phyloP scores from a whole-genome alignment of 2,329 filamentous ascomycete species.

The Cytospora paraplurivora region DNA sequence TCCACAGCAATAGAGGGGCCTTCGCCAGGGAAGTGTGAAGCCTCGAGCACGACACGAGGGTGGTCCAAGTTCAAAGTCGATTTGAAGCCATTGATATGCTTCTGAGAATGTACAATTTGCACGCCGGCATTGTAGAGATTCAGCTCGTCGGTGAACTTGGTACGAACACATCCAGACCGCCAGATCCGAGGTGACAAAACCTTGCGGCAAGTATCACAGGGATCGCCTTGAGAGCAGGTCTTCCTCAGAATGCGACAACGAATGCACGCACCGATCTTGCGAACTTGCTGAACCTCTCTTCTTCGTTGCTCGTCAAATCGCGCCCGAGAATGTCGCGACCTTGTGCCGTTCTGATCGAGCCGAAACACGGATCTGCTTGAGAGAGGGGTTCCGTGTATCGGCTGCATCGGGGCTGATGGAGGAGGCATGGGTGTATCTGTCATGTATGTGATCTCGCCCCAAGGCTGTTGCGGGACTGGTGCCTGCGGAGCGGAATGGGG shows the following conservation, averaged over 20 bases:
- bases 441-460: constrained; percentile 57
- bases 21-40: constrained; percentile 59
- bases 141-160: constrained; percentile 62
- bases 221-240: constrained; percentile 64
- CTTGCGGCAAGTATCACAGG: constrained; percentile 65
- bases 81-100: constrained; percentile 59
- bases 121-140: constrained; percentile 66
- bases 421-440: constrained; percentile 35
- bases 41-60: constrained; percentile 55
- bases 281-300: constrained; percentile 66
- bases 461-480: constrained; percentile 43
- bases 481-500: not conserved
- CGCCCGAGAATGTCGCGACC: constrained; percentile 56
- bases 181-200: constrained; percentile 66
- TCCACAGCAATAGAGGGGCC: constrained; percentile 48
- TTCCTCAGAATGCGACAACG: constrained; percentile 67
- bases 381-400: constrained; percentile 26
- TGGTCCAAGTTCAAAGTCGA: constrained; percentile 51
- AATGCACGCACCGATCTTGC: constrained; percentile 67
- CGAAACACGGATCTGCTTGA: constrained; percentile 47
- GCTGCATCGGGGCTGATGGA: constrained; percentile 9
- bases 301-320: constrained; percentile 60
- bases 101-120: constrained; percentile 63
- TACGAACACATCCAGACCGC: constrained; percentile 64
- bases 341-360: constrained; percentile 53